Evolutionary conservation across 2,329 filamentous ascomycete species (phyloP), one percentile per base, ranked within the genome.

Genomic region (Monilinia fructicola): DNA sequence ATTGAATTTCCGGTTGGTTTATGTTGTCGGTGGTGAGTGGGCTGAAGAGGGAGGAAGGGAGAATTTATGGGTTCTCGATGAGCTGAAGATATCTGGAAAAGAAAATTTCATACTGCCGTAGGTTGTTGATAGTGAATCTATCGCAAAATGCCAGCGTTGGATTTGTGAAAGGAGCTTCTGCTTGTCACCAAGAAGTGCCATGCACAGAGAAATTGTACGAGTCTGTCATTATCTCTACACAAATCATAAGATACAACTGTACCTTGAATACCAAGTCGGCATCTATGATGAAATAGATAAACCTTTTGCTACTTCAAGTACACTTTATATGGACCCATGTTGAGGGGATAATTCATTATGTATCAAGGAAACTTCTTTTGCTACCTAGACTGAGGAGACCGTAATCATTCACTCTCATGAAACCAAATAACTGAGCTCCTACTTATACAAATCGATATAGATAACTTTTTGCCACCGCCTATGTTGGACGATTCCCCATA

Each of bases 241-340:
- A 35, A 21, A 10, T 14, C 28, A n/a, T 21, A 9, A 21, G 23
- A n/a, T 10, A n/a, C 5, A 21, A 40, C 38, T 9, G 18, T 18
- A n/a, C 12, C 23, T 2, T 4, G 5, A 23, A 11, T 1, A 10
- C 5, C 12, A 23, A 9, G 4, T 23, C 12, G 5, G 0, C 3
- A 10, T 2, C 1, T 9, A 9, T 40, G 11, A 40, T 14, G 14
- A 2, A 40, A 6, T 21, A 35, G 40, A n/a, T 23, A 2, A 31
- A 4, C 0, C 5, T 9, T 7, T 44, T 44, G 9, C 21, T 14
- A 23, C 31, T 31, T 14, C 16, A 18, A 21, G 46, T 31, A 26
- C 1, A 31, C 26, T 26, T 16, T 21, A 1, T 9, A 4, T 5
- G 0, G 18, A 44, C 26, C 18, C 9, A 21, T 44, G 3, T 44